Evolutionary conservation across 1,139 yeast genomes (phyloP).

Genomic region (Kodamaea sp.): DNA sequence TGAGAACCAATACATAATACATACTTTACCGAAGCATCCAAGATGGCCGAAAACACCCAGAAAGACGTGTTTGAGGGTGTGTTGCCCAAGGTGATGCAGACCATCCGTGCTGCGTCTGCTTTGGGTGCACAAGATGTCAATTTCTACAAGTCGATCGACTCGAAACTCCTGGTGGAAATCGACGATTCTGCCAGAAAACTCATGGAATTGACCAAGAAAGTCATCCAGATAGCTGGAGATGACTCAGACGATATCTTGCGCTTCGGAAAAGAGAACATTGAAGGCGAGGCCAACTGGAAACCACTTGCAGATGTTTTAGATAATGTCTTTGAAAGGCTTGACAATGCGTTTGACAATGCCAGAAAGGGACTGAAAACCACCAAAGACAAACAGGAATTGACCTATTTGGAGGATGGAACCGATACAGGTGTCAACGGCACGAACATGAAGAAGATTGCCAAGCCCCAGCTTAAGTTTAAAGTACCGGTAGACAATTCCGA

Average conservation of each 20-base stretch:
- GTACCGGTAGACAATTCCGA: slow-evolving; percentile 68
- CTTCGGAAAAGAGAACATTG: slow-evolving; percentile 38
- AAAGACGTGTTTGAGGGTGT: slow-evolving; percentile 23
- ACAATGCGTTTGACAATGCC: slow-evolving; percentile 58
- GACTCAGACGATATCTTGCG: slow-evolving; percentile 26
- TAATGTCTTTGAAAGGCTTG: slow-evolving; percentile 61
- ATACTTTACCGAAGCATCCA: too few species aligned
- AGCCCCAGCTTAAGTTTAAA: slow-evolving; percentile 73
- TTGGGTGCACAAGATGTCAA: slow-evolving; percentile 79
- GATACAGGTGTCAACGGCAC: slow-evolving; percentile 1
- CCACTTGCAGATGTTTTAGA: slow-evolving; percentile 66
- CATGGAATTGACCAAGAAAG: slow-evolving; percentile 52
- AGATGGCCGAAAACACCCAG: background rate
- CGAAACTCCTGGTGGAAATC: slow-evolving; percentile 42
- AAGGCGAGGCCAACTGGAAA: slow-evolving; percentile 54
- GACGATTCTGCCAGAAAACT: slow-evolving; percentile 47
- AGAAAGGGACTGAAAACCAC: slow-evolving; percentile 14
- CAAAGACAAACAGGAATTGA: slow-evolving; percentile 22
- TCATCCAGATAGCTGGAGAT: slow-evolving; percentile 46
- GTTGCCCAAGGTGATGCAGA: slow-evolving; percentile 48
- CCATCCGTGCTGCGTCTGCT: slow-evolving; percentile 70
- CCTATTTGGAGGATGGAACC: slow-evolving; percentile 50
- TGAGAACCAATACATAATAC: too few species aligned
- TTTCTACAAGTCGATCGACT: slow-evolving; percentile 72
- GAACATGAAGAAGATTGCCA: slow-evolving; percentile 41